These are phyloP conservation scores for Akanthomyces dipterigenus DNA, from an alignment of 2,329 filamentous ascomycete species.

Conservation along the genomic window DNA sequence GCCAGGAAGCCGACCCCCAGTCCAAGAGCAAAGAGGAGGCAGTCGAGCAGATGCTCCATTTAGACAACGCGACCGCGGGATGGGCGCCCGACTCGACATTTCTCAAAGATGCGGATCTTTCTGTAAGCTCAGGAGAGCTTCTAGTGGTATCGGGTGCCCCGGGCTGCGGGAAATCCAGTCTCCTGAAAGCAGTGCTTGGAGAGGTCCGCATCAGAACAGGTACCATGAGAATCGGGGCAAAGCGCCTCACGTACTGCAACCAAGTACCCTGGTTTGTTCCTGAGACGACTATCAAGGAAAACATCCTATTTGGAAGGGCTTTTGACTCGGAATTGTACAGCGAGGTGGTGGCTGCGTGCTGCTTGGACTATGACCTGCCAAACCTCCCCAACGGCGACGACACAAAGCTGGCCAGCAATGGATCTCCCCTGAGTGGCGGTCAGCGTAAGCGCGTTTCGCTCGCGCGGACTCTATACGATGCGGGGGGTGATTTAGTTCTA, in stretches of 20 bases:
- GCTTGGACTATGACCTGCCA: not conserved
- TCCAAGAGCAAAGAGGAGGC: not conserved
- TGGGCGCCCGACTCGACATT: not conserved
- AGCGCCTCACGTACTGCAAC: not conserved
- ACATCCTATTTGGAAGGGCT: not conserved
- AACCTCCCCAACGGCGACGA: not conserved
- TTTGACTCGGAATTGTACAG: not conserved
- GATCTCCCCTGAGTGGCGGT: conserved; percentile 1
- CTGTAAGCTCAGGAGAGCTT: not conserved
- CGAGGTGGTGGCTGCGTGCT: not conserved
- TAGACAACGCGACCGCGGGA: not conserved
- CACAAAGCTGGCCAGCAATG: not conserved
- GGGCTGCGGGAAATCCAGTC: not conserved
- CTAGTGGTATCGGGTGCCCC: not conserved
- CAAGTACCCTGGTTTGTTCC: not conserved
- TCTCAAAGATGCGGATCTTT: not conserved
- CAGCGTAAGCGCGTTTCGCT: not conserved
- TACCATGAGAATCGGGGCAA: not conserved
- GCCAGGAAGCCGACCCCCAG: too few species aligned
- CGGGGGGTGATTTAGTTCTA: not conserved
- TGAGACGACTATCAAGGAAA: not conserved
- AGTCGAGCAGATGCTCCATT: not conserved
- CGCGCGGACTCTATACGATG: not conserved
- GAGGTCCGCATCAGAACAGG: not conserved
- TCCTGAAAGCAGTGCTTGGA: not conserved